Conservation (phyloP, 352 stramenopile species). For the Bremia lactucae region DNA sequence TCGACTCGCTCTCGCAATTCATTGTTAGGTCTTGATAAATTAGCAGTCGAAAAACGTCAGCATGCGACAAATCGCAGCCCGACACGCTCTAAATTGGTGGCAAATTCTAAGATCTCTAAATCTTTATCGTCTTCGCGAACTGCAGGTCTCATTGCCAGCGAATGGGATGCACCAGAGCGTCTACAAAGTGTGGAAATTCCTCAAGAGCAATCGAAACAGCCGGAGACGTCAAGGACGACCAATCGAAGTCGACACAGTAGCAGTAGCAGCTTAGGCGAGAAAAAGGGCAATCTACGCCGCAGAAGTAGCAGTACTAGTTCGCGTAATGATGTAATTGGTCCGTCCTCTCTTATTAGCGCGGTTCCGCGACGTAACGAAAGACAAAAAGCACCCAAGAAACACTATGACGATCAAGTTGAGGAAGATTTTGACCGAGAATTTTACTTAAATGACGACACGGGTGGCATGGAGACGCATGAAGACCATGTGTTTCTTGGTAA, state of each 20-base stretch:
- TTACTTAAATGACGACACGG: slow-evolving; percentile 89
- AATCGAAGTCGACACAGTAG: slow-evolving; percentile 30
- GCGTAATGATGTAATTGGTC: background rate
- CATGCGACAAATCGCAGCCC: slow-evolving; percentile 16
- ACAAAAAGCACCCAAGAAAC: slow-evolving; percentile 46
- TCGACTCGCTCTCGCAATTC: slow-evolving; percentile 18
- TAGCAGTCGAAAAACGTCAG: slow-evolving; percentile 51
- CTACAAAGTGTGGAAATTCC: slow-evolving; percentile 37
- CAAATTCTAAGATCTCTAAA: background rate
- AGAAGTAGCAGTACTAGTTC: slow-evolving; percentile 3
- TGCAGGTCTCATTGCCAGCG: slow-evolving; percentile 35
- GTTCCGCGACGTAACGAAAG: slow-evolving; percentile 3
- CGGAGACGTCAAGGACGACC: slow-evolving; percentile 27
- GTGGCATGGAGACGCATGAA: slow-evolving; percentile 41
- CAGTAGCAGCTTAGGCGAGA: slow-evolving; percentile 2
- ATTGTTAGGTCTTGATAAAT: slow-evolving; percentile 43
- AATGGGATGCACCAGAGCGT: slow-evolving; percentile 70
- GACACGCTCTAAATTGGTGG: background rate
- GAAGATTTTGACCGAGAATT: slow-evolving; percentile 93
- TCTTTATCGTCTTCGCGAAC: slow-evolving; percentile 13
- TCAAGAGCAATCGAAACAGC: background rate
- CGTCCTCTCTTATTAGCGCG: background rate
- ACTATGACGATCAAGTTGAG: slow-evolving; percentile 76
- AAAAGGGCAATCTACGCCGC: slow-evolving; percentile 2
- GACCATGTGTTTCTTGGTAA: slow-evolving; percentile 88